These are phyloP conservation scores for Phytophthora cryptogea DNA, from an alignment of 352 stramenopile genomes.

Conservation along the genomic window DNA sequence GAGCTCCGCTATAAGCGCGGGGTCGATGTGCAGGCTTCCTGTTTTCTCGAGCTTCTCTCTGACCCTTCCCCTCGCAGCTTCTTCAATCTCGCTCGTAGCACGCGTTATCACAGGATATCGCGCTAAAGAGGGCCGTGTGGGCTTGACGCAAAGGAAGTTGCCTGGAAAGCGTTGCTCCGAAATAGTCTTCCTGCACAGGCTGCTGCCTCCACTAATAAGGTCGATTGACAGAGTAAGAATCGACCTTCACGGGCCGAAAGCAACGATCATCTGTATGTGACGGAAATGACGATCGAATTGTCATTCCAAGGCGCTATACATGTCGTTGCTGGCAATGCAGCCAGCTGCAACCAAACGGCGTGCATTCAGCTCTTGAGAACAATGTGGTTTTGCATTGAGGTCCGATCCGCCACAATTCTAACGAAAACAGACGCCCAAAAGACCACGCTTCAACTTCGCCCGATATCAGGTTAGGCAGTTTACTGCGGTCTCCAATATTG, in stretches of 20 bases:
- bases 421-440: neutral
- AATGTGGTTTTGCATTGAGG: neutral
- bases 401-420: neutral
- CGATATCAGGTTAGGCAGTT: no score
- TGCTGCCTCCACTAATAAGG: no score
- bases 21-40: constrained; percentile 1
- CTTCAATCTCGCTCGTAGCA: constrained; percentile 13
- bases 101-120: neutral
- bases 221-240: no score
- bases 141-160: neutral
- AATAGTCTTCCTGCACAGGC: neutral
- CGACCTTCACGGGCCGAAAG: no score
- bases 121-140: neutral
- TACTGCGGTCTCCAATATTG: no score
- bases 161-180: neutral
- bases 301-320: neutral
- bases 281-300: neutral
- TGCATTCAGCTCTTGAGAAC: neutral
- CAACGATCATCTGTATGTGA: neutral
- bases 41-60: constrained; percentile 22
- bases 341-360: neutral
- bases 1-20: neutral
- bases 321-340: no score
- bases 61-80: constrained; percentile 1
- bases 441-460: constrained; percentile 10